Percentiles rank a stretch among this genome's conserved stretches.
Evolutionary conservation across 768 basidiomycete genomes (phyloP).

Genomic region (Kwoniella dejecticola): DNA sequence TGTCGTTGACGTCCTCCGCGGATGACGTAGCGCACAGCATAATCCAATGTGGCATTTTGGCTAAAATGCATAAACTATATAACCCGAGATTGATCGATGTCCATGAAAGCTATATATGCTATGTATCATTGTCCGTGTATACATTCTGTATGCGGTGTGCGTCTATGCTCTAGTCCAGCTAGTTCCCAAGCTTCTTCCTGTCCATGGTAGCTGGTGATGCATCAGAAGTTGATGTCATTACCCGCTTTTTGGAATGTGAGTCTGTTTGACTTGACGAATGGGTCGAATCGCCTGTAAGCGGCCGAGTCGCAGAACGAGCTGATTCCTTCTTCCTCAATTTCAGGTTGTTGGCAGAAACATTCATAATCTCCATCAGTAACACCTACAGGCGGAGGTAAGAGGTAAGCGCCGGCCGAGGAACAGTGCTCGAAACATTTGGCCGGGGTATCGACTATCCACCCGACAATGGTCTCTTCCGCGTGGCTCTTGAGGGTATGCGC

Average conservation of each 20-base stretch:
- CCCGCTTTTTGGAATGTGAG: constrained; percentile 9
- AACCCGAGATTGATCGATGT: background rate
- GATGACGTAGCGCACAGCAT: constrained; percentile 20
- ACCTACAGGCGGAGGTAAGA: constrained; percentile 14
- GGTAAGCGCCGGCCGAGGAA: constrained; percentile 7
- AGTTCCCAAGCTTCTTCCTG: too few species aligned
- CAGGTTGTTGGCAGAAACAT: constrained; percentile 23
- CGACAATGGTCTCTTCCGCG: background rate
- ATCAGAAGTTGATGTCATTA: background rate
- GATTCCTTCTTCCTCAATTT: constrained; percentile 8
- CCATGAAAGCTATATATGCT: constrained; percentile 6
- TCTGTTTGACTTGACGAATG: background rate
- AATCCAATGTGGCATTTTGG: constrained; percentile 21
- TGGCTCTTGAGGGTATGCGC: background rate
- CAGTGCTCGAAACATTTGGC: constrained; percentile 24
- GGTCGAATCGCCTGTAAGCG: constrained; percentile 20
- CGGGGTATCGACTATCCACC: constrained; percentile 7
- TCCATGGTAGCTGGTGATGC: too few species aligned
- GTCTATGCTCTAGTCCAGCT: background rate
- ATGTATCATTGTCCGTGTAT: constrained; percentile 3
- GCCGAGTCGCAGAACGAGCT: constrained; percentile 14
- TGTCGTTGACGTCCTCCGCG: constrained; percentile 3
- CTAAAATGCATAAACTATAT: constrained; percentile 11
- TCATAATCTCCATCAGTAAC: constrained; percentile 9
- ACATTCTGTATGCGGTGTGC: background rate